Evolutionary conservation across 371 early-diverging fungal genomes (phyloP).

Genomic region (Rhizopus arrhizus): DNA sequence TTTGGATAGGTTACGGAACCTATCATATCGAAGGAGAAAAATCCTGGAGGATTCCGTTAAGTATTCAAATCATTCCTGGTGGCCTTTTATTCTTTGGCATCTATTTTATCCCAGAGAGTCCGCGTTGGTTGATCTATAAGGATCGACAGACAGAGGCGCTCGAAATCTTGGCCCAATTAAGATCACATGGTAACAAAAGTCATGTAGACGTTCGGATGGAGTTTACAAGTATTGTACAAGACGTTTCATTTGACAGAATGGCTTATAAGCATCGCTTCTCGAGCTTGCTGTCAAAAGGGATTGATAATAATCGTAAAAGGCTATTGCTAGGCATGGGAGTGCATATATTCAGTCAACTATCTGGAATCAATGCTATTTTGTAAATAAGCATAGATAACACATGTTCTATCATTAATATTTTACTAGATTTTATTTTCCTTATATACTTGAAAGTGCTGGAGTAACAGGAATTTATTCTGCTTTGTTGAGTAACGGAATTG

Average conservation of each 20-base stretch:
- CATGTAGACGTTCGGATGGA: constrained; percentile 51
- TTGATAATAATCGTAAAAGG: constrained; percentile 59
- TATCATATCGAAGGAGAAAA: constrained; percentile 19
- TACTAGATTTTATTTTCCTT: constrained; percentile 65
- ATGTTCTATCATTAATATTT: neutral
- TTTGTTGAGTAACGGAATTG: constrained; percentile 67
- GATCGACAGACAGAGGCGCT: constrained; percentile 71
- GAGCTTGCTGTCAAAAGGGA: constrained; percentile 45
- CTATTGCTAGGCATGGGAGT: constrained; percentile 69
- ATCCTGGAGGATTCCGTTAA: constrained; percentile 71
- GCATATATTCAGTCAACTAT: constrained; percentile 75
- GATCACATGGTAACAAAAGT: constrained; percentile 27
- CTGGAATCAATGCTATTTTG: constrained; percentile 78
- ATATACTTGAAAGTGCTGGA: constrained; percentile 68
- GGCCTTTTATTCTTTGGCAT: constrained; percentile 64
- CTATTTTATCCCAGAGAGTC: constrained; percentile 75
- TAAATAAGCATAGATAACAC: constrained; percentile 61
- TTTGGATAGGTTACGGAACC: constrained; percentile 46
- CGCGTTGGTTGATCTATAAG: constrained; percentile 84
- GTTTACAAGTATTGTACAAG: constrained; percentile 71
- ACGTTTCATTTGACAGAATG: constrained; percentile 69
- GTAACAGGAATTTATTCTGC: constrained; percentile 50
- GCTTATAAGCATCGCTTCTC: constrained; percentile 70
- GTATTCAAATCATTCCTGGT: constrained; percentile 77
- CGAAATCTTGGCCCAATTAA: constrained; percentile 70